These are phyloP conservation scores for Usnea hakonensis DNA, from an alignment of 495 filamentous ascomycete species.

Conservation along the genomic window DNA sequence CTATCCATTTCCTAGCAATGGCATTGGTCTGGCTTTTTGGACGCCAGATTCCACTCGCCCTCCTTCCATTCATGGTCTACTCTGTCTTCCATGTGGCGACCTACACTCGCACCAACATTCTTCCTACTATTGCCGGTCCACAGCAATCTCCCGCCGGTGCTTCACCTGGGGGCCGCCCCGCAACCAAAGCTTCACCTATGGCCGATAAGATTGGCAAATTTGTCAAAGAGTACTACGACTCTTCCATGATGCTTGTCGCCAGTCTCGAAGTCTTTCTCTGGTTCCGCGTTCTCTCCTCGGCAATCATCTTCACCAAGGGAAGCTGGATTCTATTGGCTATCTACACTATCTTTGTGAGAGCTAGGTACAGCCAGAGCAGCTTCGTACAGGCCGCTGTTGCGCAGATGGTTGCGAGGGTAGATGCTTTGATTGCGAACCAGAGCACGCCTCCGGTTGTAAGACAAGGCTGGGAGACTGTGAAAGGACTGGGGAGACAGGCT, in stretches of 20 bases:
- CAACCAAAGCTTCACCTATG: constrained; percentile 53
- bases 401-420: constrained; percentile 63
- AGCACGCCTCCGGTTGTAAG: constrained; percentile 76
- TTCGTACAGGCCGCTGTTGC: constrained; percentile 80
- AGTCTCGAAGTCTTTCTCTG: constrained; percentile 70
- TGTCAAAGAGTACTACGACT: constrained; percentile 96
- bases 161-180: constrained; percentile 55
- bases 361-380: constrained; percentile 79
- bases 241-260: constrained; percentile 74
- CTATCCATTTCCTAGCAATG: constrained; percentile 55
- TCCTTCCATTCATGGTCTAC: constrained; percentile 93
- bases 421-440: constrained; percentile 76
- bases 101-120: constrained; percentile 48
- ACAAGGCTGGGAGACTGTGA: constrained; percentile 74
- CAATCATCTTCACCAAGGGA: constrained; percentile 77
- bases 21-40: constrained; percentile 91
- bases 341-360: constrained; percentile 89
- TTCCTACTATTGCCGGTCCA: constrained; percentile 43
- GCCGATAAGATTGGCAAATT: constrained; percentile 81
- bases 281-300: constrained; percentile 69
- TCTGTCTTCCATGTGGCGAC: constrained; percentile 96
- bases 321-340: constrained; percentile 78
- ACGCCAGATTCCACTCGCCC: constrained; percentile 78
- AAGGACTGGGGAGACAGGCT: constrained; percentile 62
- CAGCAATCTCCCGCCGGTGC: constrained; percentile 35